Evolutionary conservation across 495 filamentous ascomycete genomes (phyloP), one percentile per base, ranked within the genome.

Genomic region (Usnea hakonensis): DNA sequence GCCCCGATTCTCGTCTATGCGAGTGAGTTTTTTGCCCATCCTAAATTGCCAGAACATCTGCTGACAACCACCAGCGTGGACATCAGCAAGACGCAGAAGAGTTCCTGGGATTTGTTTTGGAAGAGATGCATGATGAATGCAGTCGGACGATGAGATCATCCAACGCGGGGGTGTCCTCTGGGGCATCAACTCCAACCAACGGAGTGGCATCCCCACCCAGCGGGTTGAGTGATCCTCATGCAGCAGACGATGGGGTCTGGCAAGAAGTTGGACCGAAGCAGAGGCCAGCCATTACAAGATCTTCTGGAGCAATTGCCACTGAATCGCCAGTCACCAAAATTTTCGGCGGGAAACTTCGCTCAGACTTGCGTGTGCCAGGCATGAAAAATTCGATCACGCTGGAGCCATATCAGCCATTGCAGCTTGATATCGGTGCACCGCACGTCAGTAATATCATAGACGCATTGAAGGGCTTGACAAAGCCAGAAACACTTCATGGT

Each of bases 61-160:
- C 74, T 79, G 70, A 78, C 59, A 35, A 30, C 61, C 17, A 59
- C 16, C 59, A 90, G 86, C 87, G 91, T 55, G 94, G 94, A 2
- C 95, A 97, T 62, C 94, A 98, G 71, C 92, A 98, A 79, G 94
- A 98, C 77, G 95, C 95, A 11, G 90, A 98, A 71, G 94, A 98
- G 65, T 98, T 98, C 72, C 78, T 98, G 9, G 95, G 94, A 0
- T 97, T 97, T 67, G 79, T 97, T 41, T 79, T 98, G 10, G 91
- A 95, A 67, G 89, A 90, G 56, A 82, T 98, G 50, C 92, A 97
- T 69, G 91, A 97, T 60, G 94, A 98, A 73, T 96, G 91, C 68
- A 81, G 84, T 40, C 82, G 86, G 57, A 86, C 90, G 37, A 88
- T 92, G 75, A 84, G 82, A 63, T 76, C 78, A 40, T 75, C 75